Conservation (phyloP, 2,329 filamentous ascomycete species). For the Zarea fungicola region DNA sequence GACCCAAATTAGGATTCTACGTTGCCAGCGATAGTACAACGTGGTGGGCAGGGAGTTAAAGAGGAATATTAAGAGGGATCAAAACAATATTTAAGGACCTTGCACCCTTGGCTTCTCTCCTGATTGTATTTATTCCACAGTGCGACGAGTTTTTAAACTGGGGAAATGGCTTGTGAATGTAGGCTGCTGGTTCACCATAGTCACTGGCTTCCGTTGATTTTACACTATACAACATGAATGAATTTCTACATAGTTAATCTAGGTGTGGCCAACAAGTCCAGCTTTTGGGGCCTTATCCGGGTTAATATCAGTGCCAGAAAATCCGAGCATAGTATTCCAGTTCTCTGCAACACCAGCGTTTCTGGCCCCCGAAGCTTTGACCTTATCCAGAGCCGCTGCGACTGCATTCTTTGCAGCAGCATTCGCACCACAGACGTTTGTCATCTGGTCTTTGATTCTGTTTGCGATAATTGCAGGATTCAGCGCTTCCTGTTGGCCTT, state of each 20-base stretch:
- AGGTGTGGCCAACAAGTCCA: not conserved
- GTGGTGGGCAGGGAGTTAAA: no score
- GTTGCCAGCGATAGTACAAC: no score
- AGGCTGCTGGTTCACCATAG: no score
- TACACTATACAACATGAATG: not conserved
- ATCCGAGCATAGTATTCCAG: constrained; percentile 39
- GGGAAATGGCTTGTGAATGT: no score
- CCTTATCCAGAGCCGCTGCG: constrained; percentile 45
- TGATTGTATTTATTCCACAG: no score
- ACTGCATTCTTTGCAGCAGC: constrained; percentile 52
- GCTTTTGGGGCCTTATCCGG: not conserved
- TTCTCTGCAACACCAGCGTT: constrained; percentile 44
- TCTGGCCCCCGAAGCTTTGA: constrained; percentile 43
- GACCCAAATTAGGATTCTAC: no score
- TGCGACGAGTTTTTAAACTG: no score
- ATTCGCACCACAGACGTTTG: constrained; percentile 60
- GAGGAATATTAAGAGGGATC: no score
- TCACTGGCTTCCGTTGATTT: no score
- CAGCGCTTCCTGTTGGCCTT: constrained; percentile 58
- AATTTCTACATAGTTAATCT: not conserved
- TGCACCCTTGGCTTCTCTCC: no score
- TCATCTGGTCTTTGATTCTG: constrained; percentile 64
- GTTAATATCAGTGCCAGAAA: constrained; percentile 14
- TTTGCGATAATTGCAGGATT: constrained; percentile 72
- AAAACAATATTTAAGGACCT: no score